Percentiles rank a stretch among this genome's conserved stretches.
Evolutionary conservation across 352 stramenopile species (phyloP).

Genomic region (Thalassiosira hispida): DNA sequence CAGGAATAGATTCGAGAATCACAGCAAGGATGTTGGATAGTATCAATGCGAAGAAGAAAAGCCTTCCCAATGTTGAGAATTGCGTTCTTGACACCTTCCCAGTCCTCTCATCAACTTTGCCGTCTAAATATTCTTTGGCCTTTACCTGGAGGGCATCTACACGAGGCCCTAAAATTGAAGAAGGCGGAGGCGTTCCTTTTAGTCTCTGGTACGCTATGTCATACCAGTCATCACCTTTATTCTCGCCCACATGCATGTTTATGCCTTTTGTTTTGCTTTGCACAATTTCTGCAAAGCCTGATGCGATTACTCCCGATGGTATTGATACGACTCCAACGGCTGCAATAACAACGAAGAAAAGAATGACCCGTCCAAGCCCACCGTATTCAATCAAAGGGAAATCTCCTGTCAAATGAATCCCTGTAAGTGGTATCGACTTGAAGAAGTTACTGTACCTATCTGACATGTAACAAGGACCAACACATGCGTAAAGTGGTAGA

Average conservation of each 20-base stretch:
- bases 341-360: conserved; percentile 81
- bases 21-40: conserved; percentile 76
- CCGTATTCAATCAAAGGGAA: conserved; percentile 64
- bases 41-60: conserved; percentile 77
- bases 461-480: conserved; percentile 67
- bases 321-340: conserved; percentile 81
- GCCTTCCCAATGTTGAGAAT: conserved; percentile 43
- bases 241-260: neutral
- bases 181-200: conserved; percentile 52
- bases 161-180: conserved; percentile 63
- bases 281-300: conserved; percentile 81
- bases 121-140: conserved; percentile 80
- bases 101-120: conserved; percentile 45
- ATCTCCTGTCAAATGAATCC: conserved; percentile 67
- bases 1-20: conserved; percentile 71
- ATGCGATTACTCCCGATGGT: conserved; percentile 76
- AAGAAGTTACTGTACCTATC: conserved; percentile 76
- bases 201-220: conserved; percentile 70
- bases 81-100: conserved; percentile 49
- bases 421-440: conserved; percentile 70
- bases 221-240: conserved; percentile 80
- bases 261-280: conserved; percentile 66
- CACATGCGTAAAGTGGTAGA: conserved; percentile 72
- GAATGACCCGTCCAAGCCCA: conserved; percentile 61
- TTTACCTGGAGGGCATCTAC: conserved; percentile 66